Conservation (phyloP, 768 basidiomycete species). For the Lactarius psammicola region DNA sequence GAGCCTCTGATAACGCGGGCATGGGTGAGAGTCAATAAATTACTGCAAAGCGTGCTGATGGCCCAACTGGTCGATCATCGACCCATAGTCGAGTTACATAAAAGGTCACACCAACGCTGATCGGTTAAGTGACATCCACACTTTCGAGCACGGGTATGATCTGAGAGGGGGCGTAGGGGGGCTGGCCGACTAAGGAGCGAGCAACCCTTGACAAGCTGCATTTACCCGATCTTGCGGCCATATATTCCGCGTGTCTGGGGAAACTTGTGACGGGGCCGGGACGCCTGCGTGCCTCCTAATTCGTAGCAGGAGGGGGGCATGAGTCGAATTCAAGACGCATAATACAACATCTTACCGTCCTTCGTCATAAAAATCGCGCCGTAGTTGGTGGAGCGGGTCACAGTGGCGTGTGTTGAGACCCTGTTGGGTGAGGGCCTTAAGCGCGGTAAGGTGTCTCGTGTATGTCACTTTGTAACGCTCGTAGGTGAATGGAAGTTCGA, state of each 20-base stretch:
- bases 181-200: neutral
- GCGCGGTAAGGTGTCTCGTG: neutral
- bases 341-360: constrained; percentile 9
- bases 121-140: neutral
- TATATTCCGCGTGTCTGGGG: neutral
- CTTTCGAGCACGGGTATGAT: neutral
- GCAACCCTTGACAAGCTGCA: constrained; percentile 5
- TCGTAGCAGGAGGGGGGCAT: neutral
- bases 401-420: constrained; percentile 15
- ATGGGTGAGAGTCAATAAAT: neutral
- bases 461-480: constrained; percentile 6
- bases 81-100: neutral
- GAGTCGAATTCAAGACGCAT: neutral
- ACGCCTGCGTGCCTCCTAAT: constrained; percentile 13
- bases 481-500: constrained; percentile 4
- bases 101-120: neutral
- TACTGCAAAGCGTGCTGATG: neutral
- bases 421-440: constrained; percentile 13
- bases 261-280: neutral
- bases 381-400: constrained; percentile 7
- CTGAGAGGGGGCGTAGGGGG: neutral
- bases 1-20: neutral
- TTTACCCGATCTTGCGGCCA: constrained; percentile 9
- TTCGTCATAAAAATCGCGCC: constrained; percentile 12
- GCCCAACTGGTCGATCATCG: neutral